These are phyloP conservation scores for Ichthyophthirius multifiliis DNA, from an alignment of 169 alveolate species.

Conservation along the genomic window DNA sequence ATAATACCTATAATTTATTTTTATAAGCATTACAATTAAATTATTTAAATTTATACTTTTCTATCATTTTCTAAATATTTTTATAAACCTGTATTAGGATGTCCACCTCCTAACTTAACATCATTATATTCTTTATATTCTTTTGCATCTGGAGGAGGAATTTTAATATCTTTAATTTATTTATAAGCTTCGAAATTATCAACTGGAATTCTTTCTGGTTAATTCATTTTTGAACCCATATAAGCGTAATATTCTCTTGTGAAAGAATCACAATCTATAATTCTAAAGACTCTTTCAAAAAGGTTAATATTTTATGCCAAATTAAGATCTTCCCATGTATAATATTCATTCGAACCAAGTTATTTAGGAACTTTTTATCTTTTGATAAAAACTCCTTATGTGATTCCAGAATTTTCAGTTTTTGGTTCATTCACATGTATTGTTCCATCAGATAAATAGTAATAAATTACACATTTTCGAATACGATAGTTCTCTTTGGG, in stretches of 20 bases:
- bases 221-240: constrained; percentile 55
- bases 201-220: constrained; percentile 67
- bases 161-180: constrained; percentile 20
- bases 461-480: constrained; percentile 74
- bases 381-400: constrained; percentile 82
- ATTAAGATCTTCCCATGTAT: constrained; percentile 75
- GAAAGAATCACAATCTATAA: constrained; percentile 82
- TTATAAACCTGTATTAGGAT: constrained; percentile 73
- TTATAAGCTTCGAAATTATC: constrained; percentile 46
- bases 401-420: constrained; percentile 82
- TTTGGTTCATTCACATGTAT: constrained; percentile 81
- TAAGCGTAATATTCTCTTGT: constrained; percentile 74
- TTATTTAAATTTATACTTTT: too few relatives aligned
- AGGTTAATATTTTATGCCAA: constrained; percentile 67
- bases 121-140: constrained; percentile 83
- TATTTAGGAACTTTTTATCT: constrained; percentile 73
- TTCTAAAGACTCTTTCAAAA: constrained; percentile 81
- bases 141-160: constrained; percentile 61
- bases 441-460: constrained; percentile 87
- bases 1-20: too few relatives aligned
- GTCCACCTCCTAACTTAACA: constrained; percentile 86
- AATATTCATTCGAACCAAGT: constrained; percentile 53
- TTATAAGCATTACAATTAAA: too few relatives aligned
- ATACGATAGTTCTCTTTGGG: constrained; percentile 84
- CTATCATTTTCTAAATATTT: constrained; percentile 82